Evolutionary conservation across 441 rosid species (phyloP).

Genomic region (Euphorbia neoarborescens): DNA sequence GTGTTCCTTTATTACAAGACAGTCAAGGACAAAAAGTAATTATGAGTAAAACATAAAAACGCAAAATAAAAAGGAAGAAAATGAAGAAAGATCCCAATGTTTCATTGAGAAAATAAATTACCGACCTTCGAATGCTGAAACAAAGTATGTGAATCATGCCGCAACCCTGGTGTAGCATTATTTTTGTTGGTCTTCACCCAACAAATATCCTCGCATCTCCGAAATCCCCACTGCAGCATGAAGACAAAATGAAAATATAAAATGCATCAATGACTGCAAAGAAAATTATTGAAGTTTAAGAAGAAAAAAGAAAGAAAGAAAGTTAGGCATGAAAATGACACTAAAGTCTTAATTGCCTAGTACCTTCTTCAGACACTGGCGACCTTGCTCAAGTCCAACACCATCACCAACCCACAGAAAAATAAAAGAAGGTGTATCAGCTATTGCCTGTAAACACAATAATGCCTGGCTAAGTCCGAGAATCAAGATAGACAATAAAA

Average conservation of each 20-base stretch:
- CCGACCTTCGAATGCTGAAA: slow-evolving; percentile 97
- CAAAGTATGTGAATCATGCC: slow-evolving; percentile 90
- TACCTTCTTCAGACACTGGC: slow-evolving; percentile 96
- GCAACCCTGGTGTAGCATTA: slow-evolving; percentile 82
- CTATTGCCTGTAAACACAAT: slow-evolving; percentile 62
- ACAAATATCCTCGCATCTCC: slow-evolving; percentile 98
- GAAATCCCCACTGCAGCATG: slow-evolving; percentile 77
- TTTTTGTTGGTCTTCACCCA: slow-evolving; percentile 98
- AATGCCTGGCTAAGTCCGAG: slow-evolving; percentile 8
- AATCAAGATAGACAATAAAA: neutral
- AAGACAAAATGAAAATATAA: slow-evolving; percentile 20
- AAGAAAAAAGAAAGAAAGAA: neutral
- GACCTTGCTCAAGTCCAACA: slow-evolving; percentile 95
- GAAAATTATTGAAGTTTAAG: neutral
- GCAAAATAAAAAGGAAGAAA: slow-evolving; percentile 11
- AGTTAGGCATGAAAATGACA: neutral
- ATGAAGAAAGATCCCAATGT: neutral
- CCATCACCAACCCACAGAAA: slow-evolving; percentile 99
- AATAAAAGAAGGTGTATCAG: slow-evolving; percentile 95
- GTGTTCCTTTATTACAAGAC: slow-evolving; percentile 60
- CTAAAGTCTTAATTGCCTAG: slow-evolving; percentile 8
- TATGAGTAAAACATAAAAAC: slow-evolving; percentile 6
- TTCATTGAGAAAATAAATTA: slow-evolving; percentile 19
- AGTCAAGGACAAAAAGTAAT: slow-evolving; percentile 12
- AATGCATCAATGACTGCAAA: slow-evolving; percentile 8